A percentile compares a stretch with the other conserved stretches of the same genome.
phyloP scores from a whole-genome alignment of 2,329 filamentous ascomycete species.

The Pseudofabraea citricarpa region DNA sequence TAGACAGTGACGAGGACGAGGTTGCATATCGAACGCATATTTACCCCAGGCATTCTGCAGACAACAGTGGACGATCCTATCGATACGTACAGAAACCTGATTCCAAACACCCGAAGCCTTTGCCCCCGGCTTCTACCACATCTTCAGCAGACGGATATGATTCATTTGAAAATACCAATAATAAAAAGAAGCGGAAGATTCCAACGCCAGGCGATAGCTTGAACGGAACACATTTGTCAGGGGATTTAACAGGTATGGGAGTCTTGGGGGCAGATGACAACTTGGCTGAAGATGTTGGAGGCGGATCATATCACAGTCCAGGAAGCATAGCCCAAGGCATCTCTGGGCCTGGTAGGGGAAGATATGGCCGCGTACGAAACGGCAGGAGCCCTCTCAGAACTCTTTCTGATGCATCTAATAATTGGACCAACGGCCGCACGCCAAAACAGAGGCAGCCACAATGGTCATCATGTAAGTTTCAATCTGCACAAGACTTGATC shows the following conservation, averaged over 20 bases:
- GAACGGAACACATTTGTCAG: conserved; percentile 42
- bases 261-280: conserved; percentile 44
- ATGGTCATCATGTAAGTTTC: conserved; percentile 26
- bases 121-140: conserved; percentile 61
- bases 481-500: background rate
- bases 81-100: conserved; percentile 40
- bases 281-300: conserved; percentile 34
- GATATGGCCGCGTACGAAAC: conserved; percentile 65
- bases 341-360: conserved; percentile 78
- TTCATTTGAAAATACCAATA: conserved; percentile 96
- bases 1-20: conserved; percentile 58
- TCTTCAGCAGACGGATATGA: conserved; percentile 86
- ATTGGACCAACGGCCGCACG: conserved; percentile 27
- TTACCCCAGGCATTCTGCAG: conserved; percentile 42
- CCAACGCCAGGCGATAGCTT: conserved; percentile 72
- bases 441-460: conserved; percentile 26
- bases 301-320: conserved; percentile 51
- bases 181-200: conserved; percentile 99
- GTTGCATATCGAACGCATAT: conserved; percentile 27
- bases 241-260: conserved; percentile 61
- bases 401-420: conserved; percentile 45
- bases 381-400: conserved; percentile 59
- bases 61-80: conserved; percentile 37
- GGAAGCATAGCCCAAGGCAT: conserved; percentile 62
- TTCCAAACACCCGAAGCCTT: conserved; percentile 41